These are phyloP conservation scores for Pythium guiyangense DNA, from an alignment of 352 stramenopile species.

Conservation along the genomic window DNA sequence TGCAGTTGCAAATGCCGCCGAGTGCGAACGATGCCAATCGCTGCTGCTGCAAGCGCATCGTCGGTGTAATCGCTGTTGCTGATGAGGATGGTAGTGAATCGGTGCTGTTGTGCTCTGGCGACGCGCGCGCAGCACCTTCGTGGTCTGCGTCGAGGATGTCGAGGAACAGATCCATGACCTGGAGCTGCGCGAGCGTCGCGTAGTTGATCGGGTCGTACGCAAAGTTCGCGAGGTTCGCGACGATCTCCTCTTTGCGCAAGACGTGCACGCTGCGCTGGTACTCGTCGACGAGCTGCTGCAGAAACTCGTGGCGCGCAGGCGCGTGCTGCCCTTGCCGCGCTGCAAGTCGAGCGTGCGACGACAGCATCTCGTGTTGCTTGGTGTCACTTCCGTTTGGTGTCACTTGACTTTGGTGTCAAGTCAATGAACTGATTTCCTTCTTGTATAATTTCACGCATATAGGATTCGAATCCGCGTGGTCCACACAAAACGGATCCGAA, in stretches of 20 bases:
- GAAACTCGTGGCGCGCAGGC: conserved; percentile 66
- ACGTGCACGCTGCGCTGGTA: conserved; percentile 59
- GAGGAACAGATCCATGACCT: conserved; percentile 74
- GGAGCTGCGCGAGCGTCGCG: conserved; percentile 38
- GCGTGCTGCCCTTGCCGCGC: conserved; percentile 63
- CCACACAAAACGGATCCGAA: too few species aligned
- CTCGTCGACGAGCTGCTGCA: conserved; percentile 72
- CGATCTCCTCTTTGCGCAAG: conserved; percentile 65
- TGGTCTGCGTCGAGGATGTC: conserved; percentile 57
- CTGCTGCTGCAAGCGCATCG: conserved; percentile 16
- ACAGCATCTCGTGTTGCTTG: conserved; percentile 39
- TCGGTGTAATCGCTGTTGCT: background rate
- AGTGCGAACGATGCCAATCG: conserved; percentile 65
- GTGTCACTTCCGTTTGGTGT: background rate
- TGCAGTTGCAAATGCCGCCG: conserved; percentile 74
- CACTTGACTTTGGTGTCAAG: too few species aligned
- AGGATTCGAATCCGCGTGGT: too few species aligned
- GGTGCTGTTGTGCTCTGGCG: background rate
- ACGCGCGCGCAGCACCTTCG: conserved; percentile 10
- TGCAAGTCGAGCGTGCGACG: conserved; percentile 46
- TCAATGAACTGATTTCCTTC: too few species aligned
- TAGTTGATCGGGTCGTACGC: conserved; percentile 87
- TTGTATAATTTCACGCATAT: too few species aligned
- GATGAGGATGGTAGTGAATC: background rate
- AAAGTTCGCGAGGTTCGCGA: conserved; percentile 82